Evolutionary conservation across 495 filamentous ascomycete species (phyloP).

Genomic region (Neurospora sublineolata): DNA sequence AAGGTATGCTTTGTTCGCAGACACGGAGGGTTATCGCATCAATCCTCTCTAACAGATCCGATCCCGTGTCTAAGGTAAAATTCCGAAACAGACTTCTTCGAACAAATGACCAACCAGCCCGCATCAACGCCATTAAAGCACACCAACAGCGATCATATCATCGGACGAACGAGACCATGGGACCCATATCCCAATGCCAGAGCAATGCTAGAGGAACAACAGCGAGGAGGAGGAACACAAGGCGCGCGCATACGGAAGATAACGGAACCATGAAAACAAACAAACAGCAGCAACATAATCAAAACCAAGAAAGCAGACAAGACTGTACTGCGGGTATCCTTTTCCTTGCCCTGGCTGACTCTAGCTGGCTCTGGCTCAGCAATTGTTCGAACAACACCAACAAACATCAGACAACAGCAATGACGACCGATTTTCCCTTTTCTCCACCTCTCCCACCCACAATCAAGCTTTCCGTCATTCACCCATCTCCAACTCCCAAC

Average conservation of each 20-base stretch:
- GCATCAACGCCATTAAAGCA: background rate
- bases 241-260: background rate
- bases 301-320: background rate
- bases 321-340: background rate
- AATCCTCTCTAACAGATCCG: background rate
- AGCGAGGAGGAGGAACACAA: background rate
- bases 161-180: background rate
- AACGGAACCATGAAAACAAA: background rate
- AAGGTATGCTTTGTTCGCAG: background rate
- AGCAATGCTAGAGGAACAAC: background rate
- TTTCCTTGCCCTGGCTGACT: background rate
- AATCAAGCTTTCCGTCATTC: background rate
- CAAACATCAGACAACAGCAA: background rate
- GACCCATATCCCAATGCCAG: background rate
- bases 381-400: background rate
- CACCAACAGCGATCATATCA: background rate
- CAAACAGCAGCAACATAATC: background rate
- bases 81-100: background rate
- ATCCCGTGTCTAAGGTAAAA: background rate
- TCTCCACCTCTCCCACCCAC: background rate
- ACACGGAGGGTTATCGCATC: background rate
- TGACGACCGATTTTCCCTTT: background rate
- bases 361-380: background rate
- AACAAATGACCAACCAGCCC: background rate
- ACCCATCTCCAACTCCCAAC: background rate